These are phyloP conservation scores for Aplosporella prunicola DNA, from an alignment of 2,329 filamentous ascomycete species.

Conservation along the genomic window DNA sequence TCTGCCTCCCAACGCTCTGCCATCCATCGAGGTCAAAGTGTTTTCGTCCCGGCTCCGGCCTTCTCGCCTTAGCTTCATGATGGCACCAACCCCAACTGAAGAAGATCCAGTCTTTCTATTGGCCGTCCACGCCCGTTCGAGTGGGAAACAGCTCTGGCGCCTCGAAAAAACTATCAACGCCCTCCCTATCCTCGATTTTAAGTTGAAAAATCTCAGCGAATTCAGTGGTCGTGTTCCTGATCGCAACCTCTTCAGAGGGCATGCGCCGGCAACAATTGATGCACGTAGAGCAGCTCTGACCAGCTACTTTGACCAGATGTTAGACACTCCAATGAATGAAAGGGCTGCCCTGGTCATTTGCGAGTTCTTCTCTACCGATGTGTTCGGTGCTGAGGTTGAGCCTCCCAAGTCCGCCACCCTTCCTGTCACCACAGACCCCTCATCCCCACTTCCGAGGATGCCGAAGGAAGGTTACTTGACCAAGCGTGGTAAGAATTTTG, in stretches of 20 bases:
- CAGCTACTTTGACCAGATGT: slow-evolving; percentile 71
- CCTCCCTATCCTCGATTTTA: slow-evolving; percentile 70
- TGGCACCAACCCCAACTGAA: slow-evolving; percentile 70
- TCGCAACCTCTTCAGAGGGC: slow-evolving; percentile 75
- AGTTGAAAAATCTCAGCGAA: slow-evolving; percentile 62
- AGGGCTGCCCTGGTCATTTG: slow-evolving; percentile 71
- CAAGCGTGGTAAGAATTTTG: slow-evolving; percentile 96
- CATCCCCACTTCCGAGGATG: slow-evolving; percentile 46
- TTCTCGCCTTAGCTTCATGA: slow-evolving; percentile 72
- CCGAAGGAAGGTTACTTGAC: slow-evolving; percentile 85
- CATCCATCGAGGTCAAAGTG: slow-evolving; percentile 75
- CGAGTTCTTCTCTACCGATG: slow-evolving; percentile 67
- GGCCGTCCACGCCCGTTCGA: slow-evolving; percentile 69
- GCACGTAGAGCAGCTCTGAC: slow-evolving; percentile 73
- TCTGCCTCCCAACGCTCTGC: slow-evolving; percentile 78
- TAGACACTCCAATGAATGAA: slow-evolving; percentile 75
- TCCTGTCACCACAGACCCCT: slow-evolving; percentile 31
- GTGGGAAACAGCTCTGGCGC: slow-evolving; percentile 76
- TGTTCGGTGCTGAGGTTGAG: slow-evolving; percentile 51
- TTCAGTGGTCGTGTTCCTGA: slow-evolving; percentile 76
- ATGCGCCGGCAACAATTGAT: slow-evolving; percentile 89
- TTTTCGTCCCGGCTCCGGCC: slow-evolving; percentile 93
- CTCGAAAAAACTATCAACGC: slow-evolving; percentile 85
- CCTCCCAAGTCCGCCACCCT: slow-evolving; percentile 26
- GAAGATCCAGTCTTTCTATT: slow-evolving; percentile 93